phyloP scores from a whole-genome alignment of 164 flowering plant species.

The Vitis labrusca region DNA sequence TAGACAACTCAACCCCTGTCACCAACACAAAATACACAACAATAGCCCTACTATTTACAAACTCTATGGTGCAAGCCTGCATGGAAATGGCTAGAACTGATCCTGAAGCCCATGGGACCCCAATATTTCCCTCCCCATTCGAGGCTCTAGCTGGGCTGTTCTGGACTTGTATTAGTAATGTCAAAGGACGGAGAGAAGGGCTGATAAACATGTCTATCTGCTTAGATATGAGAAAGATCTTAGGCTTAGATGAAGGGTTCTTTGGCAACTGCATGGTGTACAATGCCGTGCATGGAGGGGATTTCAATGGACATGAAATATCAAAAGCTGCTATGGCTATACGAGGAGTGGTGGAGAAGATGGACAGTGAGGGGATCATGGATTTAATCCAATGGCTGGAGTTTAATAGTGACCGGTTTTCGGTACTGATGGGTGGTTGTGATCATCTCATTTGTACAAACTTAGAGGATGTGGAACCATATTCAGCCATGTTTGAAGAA shows the following conservation, averaged over 20 bases:
- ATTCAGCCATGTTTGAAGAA: conserved; percentile 33
- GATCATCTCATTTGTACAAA: conserved; percentile 43
- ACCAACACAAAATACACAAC: conserved; percentile 24
- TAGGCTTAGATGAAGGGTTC: conserved; percentile 43
- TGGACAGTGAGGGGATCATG: conserved; percentile 37
- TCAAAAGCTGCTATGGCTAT: conserved; percentile 35
- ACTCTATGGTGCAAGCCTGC: conserved; percentile 48
- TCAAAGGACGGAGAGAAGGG: conserved; percentile 35
- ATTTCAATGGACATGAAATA: conserved; percentile 12
- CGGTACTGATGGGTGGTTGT: conserved; percentile 25
- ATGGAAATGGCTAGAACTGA: conserved; percentile 28
- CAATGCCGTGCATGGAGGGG: conserved; percentile 33
- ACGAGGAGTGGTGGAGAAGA: conserved; percentile 21
- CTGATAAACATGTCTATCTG: conserved; percentile 50
- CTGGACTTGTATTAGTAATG: conserved; percentile 53
- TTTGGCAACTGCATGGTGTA: conserved; percentile 74
- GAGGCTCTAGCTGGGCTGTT: conserved; percentile 53
- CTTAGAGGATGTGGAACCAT: conserved; percentile 34
- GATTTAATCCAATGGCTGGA: conserved; percentile 59
- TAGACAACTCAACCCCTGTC: conserved; percentile 5
- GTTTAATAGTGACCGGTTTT: background rate
- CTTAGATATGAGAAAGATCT: conserved; percentile 43
- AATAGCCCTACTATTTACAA: conserved; percentile 39
- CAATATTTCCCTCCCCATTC: conserved; percentile 36
- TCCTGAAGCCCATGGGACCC: background rate